Base-by-base conservation (phyloP, 495 filamentous ascomycete genomes). In the Baudoinia panamericana region DNA sequence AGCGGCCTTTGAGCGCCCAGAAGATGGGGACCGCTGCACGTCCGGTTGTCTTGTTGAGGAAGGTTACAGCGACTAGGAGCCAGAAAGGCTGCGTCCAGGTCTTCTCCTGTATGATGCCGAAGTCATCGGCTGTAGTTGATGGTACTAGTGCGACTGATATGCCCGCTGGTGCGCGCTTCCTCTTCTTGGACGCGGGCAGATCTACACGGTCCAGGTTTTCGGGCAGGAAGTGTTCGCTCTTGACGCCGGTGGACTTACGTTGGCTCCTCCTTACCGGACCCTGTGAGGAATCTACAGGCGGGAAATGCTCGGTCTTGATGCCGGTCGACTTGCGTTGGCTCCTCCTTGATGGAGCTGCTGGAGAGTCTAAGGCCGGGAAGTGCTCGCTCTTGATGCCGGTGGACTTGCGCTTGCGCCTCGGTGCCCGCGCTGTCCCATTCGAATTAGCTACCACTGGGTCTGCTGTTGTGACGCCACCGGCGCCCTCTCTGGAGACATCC, bases 41-140 rank as follows among this genome's bases (percentile, higher is more conserved):
- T 18, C 81, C 88, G 0, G 70, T 64, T 1, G 85, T 94, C 26
- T 78, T 70, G 57, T 87, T 94, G 4, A 95, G 69, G 45, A 94
- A 88, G 3, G 49, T 57, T 11, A 53, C 51, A 10, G 56, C 61
- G 20, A 66, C 41, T 15, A 65, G 47, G 16, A 65, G 55, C 16
- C 52, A 48, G 51, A 61, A 65, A 1, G 84, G 81, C 32, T 79
- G 62, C 39, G 65, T 54, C 2, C 78, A 72, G 29, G 90, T 70
- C 45, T 77, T 69, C 61, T 93, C 86, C 61, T 94, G 86, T 25
- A 92, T 72, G 12, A 94, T 66, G 0, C 86, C 86, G 55, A 92
- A 93, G 19, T 53, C 47, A 0, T 66, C 55, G 1, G 69, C 60
- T 18, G 71, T 62, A 27, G 87, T 73, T 0, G 73, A 68, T 6